Evolutionary conservation across 139 green algal genomes (phyloP).

Genomic region (Pleodorina starrii): DNA sequence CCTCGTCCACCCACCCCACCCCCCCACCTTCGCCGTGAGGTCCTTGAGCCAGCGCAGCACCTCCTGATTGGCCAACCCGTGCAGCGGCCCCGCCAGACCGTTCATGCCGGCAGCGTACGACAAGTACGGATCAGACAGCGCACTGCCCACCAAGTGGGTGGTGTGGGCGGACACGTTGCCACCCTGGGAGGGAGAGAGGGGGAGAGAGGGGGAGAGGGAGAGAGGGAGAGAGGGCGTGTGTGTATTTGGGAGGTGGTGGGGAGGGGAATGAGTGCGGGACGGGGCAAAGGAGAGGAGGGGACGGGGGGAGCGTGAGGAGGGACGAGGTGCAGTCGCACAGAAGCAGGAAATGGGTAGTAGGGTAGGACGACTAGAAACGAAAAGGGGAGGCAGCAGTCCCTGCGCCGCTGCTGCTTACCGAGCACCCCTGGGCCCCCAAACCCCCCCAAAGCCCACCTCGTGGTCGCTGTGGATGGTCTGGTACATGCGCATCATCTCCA

Average conservation of each 20-base stretch:
- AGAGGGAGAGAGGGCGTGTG: neutral
- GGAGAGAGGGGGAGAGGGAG: neutral
- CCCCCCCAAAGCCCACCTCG: constrained; percentile 52
- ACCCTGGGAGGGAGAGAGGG: constrained; percentile 71
- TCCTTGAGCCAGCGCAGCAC: constrained; percentile 92
- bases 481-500: constrained; percentile 98
- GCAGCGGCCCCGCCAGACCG: constrained; percentile 95
- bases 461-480: constrained; percentile 95
- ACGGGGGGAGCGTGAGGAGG: too few species aligned
- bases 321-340: too few species aligned
- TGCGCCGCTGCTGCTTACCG: too few species aligned
- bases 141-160: constrained; percentile 94
- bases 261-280: too few species aligned
- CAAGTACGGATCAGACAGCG: constrained; percentile 97
- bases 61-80: constrained; percentile 99
- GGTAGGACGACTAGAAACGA: too few species aligned
- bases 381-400: neutral
- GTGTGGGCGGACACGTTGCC: constrained; percentile 97
- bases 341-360: too few species aligned
- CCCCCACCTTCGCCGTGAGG: constrained; percentile 72
- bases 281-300: neutral
- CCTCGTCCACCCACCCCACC: too few species aligned
- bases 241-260: neutral
- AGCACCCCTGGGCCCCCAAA: too few species aligned
- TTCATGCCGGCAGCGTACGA: constrained; percentile 94